Percentiles rank a stretch among this genome's conserved stretches.
Conservation (phyloP, 2,329 filamentous ascomycete genomes). For the Colletotrichum liaoningense region DNA sequence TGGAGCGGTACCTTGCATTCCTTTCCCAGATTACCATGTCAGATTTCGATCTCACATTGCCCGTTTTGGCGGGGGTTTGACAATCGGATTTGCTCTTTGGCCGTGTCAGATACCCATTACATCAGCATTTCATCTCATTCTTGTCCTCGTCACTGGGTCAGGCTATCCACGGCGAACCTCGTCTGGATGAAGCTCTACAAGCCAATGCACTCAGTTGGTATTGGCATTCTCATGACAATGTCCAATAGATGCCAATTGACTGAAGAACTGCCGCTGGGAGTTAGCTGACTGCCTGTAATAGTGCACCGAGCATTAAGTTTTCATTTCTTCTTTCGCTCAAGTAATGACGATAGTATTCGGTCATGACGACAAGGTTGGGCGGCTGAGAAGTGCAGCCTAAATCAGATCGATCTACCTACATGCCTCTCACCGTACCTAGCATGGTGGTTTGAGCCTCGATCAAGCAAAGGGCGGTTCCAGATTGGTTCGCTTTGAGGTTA, state of each 20-base stretch:
- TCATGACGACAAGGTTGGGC: not conserved
- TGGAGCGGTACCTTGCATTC: not conserved
- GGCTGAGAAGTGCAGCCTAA: not conserved
- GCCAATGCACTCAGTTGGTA: too few species aligned
- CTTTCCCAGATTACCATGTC: slow-evolving; percentile 17
- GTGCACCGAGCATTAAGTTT: not conserved
- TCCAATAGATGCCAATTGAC: not conserved
- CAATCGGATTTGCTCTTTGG: not conserved
- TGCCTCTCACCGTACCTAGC: not conserved
- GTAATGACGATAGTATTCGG: not conserved
- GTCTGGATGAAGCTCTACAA: not conserved
- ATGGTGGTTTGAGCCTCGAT: not conserved
- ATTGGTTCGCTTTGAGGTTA: not conserved
- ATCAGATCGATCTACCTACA: not conserved
- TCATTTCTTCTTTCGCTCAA: slow-evolving; percentile 7
- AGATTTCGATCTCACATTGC: slow-evolving; percentile 16
- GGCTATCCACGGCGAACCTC: too few species aligned
- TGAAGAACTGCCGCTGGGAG: not conserved
- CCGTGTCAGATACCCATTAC: not conserved
- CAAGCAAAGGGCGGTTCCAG: not conserved
- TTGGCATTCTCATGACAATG: not conserved
- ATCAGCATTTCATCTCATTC: not conserved
- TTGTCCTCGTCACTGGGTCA: not conserved
- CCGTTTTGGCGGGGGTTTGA: not conserved
- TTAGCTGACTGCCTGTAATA: not conserved